Evolutionary conservation across 2,329 filamentous ascomycete genomes (phyloP).

Genomic region (Aspergillus sp.): DNA sequence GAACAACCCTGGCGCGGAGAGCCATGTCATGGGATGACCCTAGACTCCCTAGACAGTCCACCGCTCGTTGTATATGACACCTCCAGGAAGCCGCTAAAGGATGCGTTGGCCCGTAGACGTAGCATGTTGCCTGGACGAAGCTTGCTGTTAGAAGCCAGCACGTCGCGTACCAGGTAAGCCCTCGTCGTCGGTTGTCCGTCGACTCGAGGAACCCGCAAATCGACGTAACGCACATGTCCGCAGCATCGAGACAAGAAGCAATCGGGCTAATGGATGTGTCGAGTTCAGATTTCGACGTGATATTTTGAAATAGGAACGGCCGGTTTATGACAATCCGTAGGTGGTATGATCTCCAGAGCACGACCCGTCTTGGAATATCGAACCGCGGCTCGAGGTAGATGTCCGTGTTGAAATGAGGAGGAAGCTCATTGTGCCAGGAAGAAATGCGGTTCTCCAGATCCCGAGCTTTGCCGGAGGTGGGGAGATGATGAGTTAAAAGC

Average conservation of each 20-base stretch:
- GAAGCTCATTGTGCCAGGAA: slow-evolving; percentile 18
- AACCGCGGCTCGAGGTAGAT: slow-evolving; percentile 15
- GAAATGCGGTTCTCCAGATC: slow-evolving; percentile 18
- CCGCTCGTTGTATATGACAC: slow-evolving; percentile 16
- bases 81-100: slow-evolving; percentile 16
- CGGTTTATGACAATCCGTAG: slow-evolving; percentile 24
- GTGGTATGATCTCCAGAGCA: slow-evolving; percentile 24
- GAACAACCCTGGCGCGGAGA: slow-evolving; percentile 17
- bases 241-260: slow-evolving; percentile 19
- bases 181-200: slow-evolving; percentile 17
- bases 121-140: slow-evolving; percentile 24
- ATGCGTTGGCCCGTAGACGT: slow-evolving; percentile 21
- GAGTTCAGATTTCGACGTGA: slow-evolving; percentile 17
- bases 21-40: slow-evolving; percentile 23
- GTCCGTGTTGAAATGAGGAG: slow-evolving; percentile 12
- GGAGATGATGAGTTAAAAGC: slow-evolving; percentile 20
- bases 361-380: slow-evolving; percentile 19
- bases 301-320: slow-evolving; percentile 21
- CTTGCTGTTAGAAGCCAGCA: slow-evolving; percentile 25
- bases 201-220: slow-evolving; percentile 21
- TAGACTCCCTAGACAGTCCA: slow-evolving; percentile 18
- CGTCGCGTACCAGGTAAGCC: slow-evolving; percentile 24
- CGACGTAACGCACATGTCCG: slow-evolving; percentile 21
- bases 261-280: slow-evolving; percentile 14
- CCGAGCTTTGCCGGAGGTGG: slow-evolving; percentile 15